These are phyloP conservation scores for Sporothrix pseudoabietina DNA, from an alignment of 2,329 filamentous ascomycete species.

Conservation along the genomic window DNA sequence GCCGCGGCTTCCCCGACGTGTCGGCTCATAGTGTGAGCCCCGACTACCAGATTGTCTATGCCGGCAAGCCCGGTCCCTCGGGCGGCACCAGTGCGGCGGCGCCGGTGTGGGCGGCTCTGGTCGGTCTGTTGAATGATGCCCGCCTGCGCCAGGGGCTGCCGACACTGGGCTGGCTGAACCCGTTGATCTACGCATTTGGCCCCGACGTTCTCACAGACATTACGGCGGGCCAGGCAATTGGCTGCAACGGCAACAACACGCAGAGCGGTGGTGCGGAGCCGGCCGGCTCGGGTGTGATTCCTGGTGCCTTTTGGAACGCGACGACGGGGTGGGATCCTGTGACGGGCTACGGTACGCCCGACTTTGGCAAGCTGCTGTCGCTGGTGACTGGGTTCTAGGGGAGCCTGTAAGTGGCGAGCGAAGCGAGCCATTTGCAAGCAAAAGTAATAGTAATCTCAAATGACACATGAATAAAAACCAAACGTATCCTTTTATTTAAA, in stretches of 20 bases:
- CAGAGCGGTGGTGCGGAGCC: constrained; percentile 48
- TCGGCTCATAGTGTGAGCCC: constrained; percentile 36
- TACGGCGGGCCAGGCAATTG: constrained; percentile 40
- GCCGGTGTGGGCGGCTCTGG: constrained; percentile 63
- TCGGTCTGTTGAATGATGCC: constrained; percentile 66
- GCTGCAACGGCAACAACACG: constrained; percentile 40
- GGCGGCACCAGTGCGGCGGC: constrained; percentile 56
- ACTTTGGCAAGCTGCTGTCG: constrained; percentile 34
- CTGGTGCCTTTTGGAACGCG: constrained; percentile 34
- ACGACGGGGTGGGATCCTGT: constrained; percentile 36
- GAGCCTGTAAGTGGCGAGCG: background rate
- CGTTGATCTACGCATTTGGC: constrained; percentile 56
- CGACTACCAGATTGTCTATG: constrained; percentile 42
- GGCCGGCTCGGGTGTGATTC: constrained; percentile 41
- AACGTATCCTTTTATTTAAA: background rate
- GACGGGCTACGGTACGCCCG: constrained; percentile 35
- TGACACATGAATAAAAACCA: background rate
- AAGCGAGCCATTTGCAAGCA: background rate
- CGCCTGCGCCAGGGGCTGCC: constrained; percentile 57
- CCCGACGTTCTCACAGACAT: constrained; percentile 44
- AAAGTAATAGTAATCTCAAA: background rate
- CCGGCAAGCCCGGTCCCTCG: constrained; percentile 36
- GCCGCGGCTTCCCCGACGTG: constrained; percentile 40
- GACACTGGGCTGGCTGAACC: constrained; percentile 62
- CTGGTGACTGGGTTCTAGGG: constrained; percentile 28